Evolutionary conservation across 257 asterid genomes (phyloP), one percentile per base, ranked within the genome.

Genomic region (Solanum pennellii): DNA sequence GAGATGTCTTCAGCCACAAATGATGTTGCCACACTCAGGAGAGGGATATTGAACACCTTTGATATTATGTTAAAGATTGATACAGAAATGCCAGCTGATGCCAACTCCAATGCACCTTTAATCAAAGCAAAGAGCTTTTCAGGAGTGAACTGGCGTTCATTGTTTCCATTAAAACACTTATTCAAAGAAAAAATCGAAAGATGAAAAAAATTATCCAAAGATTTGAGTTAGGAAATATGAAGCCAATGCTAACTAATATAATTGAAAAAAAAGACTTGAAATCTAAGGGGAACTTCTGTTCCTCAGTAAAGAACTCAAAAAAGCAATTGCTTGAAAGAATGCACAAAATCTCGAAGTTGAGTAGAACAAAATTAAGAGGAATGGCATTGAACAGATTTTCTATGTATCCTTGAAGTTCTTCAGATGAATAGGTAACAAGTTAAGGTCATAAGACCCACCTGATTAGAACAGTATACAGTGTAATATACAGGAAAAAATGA

Each of bases 1-100:
- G 91, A 90, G 87, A 91, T 91, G 87, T 91, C 93, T 89, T 91
- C 93, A 23, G 93, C 93, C 59, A 91, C 93, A 42, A 91, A 91
- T 2, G 93, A 91, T 68, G 93, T 91, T 37, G 93, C 89, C 84
- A 90, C 93, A 84, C 91, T 91, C 14, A 91, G 93, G 39, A 91
- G 90, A 72, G 93, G 93, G 42, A 90, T 91, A 72, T 91, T 91
- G 89, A 91, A 91, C 84, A 91, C 90, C 91, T 91, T 91, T 21
- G 93, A 91, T 80, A 88, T 89, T 29, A 90, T 88, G 87, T 91
- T 91, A 77, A 91, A 91, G 68, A 91, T 89, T 69, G 92, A 91
- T 33, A 91, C 66, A 6, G 93, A 91, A 88, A 91, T 83, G 14
- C 93, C 93, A 65, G 93, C 91, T 31, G 92, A 90, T 14, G 93